Conservation (phyloP, 306 rosid genomes). For the Dryas alaskensis region DNA sequence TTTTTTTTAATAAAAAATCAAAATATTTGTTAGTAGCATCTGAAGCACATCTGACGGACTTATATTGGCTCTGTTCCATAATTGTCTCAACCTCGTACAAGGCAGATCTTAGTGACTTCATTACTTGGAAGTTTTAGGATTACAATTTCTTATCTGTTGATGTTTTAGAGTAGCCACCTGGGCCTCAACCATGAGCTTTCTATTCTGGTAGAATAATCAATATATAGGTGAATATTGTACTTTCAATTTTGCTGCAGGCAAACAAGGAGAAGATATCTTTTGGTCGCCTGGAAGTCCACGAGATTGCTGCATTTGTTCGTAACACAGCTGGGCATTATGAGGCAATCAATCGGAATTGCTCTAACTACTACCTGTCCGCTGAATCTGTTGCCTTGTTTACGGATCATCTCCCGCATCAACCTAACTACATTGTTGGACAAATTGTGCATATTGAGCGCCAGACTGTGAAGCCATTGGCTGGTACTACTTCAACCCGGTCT, state of each 20-base stretch:
- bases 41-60: no score
- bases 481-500: conserved; percentile 22
- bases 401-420: conserved; percentile 70
- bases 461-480: conserved; percentile 50
- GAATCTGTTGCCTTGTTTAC: conserved; percentile 92
- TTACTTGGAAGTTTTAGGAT: neutral
- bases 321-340: conserved; percentile 71
- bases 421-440: conserved; percentile 95
- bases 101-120: neutral
- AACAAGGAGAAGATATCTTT: conserved; percentile 94
- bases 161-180: neutral
- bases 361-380: conserved; percentile 75
- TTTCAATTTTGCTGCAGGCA: conserved; percentile 58
- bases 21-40: no score
- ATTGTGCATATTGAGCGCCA: conserved; percentile 94
- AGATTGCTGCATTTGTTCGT: conserved; percentile 90
- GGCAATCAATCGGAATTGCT: conserved; percentile 79
- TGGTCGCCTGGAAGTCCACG: conserved; percentile 79
- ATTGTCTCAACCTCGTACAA: neutral
- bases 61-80: neutral
- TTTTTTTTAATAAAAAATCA: no score
- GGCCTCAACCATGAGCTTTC: neutral
- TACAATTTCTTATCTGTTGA: neutral
- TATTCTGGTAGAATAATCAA: neutral
- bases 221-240: conserved; percentile 7